Percentiles rank a stretch among this genome's conserved stretches.
Evolutionary conservation across 2,329 filamentous ascomycete genomes (phyloP).

Genomic region (Xylaria sp.): DNA sequence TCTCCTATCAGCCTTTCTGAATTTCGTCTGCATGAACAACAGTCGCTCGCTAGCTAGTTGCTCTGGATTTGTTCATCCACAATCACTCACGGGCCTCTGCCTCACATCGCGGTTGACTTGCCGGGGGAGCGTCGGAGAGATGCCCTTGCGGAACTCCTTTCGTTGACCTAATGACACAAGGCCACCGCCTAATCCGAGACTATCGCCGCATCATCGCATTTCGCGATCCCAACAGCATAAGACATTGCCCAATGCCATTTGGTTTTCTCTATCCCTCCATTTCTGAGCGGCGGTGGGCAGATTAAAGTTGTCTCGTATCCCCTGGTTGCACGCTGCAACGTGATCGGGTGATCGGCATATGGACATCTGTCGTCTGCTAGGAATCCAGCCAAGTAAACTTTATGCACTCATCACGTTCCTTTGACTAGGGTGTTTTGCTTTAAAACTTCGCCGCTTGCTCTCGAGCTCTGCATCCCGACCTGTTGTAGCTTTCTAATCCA

Average conservation of each 20-base stretch:
- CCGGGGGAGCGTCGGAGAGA: conserved; percentile 16
- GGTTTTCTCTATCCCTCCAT: conserved; percentile 23
- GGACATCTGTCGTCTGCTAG: conserved; percentile 33
- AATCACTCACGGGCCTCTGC: background rate
- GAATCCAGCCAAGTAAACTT: conserved; percentile 24
- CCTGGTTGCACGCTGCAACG: conserved; percentile 36
- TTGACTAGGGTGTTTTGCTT: conserved; percentile 17
- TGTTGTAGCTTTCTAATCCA: background rate
- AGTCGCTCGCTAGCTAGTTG: conserved; percentile 17
- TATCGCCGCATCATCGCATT: conserved; percentile 21
- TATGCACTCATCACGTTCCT: conserved; percentile 21
- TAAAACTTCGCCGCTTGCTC: conserved; percentile 11
- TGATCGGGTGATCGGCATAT: conserved; percentile 42
- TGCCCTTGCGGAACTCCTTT: conserved; percentile 16
- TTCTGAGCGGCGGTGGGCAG: conserved; percentile 36
- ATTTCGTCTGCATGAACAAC: conserved; percentile 11
- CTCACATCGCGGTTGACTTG: conserved; percentile 14
- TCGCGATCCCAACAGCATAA: conserved; percentile 12
- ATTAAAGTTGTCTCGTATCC: conserved; percentile 37
- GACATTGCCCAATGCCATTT: conserved; percentile 21
- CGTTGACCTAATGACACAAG: conserved; percentile 11
- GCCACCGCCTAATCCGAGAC: conserved; percentile 8
- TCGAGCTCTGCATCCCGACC: background rate
- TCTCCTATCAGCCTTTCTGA: background rate
- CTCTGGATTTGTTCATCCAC: conserved; percentile 2